phyloP scores from a whole-genome alignment of 148 eudicot genomes.

The Rhododendron molle region DNA sequence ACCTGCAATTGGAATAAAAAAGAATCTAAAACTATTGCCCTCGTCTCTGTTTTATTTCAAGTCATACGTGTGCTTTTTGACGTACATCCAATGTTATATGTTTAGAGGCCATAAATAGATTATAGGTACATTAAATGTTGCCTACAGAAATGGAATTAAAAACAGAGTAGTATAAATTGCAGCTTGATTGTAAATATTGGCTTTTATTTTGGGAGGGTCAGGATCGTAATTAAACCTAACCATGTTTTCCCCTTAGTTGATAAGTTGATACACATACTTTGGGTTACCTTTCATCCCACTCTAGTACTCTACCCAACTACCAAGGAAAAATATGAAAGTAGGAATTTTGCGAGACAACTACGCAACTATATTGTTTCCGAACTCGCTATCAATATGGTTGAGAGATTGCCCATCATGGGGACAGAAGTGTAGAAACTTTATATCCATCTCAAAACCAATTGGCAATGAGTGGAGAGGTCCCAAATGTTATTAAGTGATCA shows the following conservation, averaged over 20 bases:
- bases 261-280: neutral
- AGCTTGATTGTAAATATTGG: neutral
- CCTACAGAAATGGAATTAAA: neutral
- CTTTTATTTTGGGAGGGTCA: neutral
- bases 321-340: neutral
- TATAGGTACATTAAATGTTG: neutral
- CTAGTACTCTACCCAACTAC: neutral
- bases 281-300: neutral
- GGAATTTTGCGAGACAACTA: neutral
- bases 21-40: neutral
- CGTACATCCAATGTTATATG: neutral
- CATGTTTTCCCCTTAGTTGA: neutral
- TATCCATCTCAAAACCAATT: too few relatives aligned
- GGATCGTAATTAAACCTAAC: neutral
- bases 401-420: neutral
- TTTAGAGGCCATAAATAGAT: neutral
- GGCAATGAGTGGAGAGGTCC: too few relatives aligned
- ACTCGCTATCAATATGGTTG: neutral
- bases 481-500: too few relatives aligned
- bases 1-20: constrained; percentile 51
- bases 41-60: neutral
- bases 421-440: too few relatives aligned
- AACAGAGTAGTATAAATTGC: neutral
- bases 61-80: neutral
- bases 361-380: neutral